A percentile compares a stretch with the other conserved stretches of the same genome.
phyloP scores from a whole-genome alignment of 805 yeast species.

The Komagataella ulmi region DNA sequence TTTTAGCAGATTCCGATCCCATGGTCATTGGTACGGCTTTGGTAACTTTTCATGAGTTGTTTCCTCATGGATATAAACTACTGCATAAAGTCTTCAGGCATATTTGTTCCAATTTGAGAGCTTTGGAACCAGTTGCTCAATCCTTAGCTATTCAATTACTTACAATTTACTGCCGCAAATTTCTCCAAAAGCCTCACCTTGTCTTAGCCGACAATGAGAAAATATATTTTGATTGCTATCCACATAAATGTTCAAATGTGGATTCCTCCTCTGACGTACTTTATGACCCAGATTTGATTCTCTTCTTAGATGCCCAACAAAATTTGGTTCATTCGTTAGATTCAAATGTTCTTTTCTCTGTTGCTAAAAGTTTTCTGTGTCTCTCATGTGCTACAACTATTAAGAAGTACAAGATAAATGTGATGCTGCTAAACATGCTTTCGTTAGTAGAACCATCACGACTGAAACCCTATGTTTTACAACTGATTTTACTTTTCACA shows the following conservation, averaged over 20 bases:
- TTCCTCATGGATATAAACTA: slow-evolving; percentile 44
- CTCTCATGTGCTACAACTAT: slow-evolving; percentile 46
- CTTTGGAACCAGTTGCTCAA: slow-evolving; percentile 69
- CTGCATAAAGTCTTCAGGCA: slow-evolving; percentile 60
- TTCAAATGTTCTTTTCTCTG: slow-evolving; percentile 47
- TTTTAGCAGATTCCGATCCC: slow-evolving; percentile 54
- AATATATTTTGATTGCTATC: not conserved
- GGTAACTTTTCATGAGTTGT: slow-evolving; percentile 36
- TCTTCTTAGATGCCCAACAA: slow-evolving; percentile 35
- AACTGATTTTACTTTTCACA: not conserved
- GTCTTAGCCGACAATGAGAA: not conserved
- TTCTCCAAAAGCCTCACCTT: slow-evolving; percentile 37
- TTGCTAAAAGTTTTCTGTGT: slow-evolving; percentile 40
- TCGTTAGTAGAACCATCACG: slow-evolving; percentile 2
- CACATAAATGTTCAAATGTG: not conserved
- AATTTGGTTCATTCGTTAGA: slow-evolving; percentile 37
- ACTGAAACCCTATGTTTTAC: not conserved
- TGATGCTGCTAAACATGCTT: slow-evolving; percentile 31
- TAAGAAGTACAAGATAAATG: slow-evolving; percentile 32
- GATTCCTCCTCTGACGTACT: slow-evolving; percentile 19
- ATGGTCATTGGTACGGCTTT: slow-evolving; percentile 63
- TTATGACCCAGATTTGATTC: slow-evolving; percentile 41
- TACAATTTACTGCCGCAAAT: slow-evolving; percentile 51
- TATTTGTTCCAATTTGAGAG: slow-evolving; percentile 20
- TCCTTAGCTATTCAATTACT: slow-evolving; percentile 43